Percentiles rank a stretch among this genome's conserved stretches.
phyloP scores from a whole-genome alignment of 768 basidiomycete genomes.

The Agrocybe praecox region DNA sequence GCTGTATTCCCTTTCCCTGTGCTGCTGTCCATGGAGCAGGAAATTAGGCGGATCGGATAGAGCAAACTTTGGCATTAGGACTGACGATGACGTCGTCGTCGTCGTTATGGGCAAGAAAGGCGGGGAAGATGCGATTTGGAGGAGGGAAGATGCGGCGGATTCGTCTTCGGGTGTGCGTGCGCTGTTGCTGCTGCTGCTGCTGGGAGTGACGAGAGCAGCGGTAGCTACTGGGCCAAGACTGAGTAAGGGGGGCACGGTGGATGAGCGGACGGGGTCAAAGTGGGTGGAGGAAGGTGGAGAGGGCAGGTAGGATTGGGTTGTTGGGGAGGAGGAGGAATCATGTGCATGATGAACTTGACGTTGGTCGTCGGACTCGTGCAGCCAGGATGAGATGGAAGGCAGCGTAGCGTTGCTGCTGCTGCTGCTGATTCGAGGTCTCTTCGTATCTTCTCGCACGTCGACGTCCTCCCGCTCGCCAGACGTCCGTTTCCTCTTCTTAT shows the following conservation, averaged over 20 bases:
- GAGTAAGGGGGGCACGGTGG: constrained; percentile 41
- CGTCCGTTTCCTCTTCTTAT: constrained; percentile 21
- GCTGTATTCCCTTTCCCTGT: constrained; percentile 2
- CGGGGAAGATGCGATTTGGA: constrained; percentile 61
- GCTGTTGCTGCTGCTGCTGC: constrained; percentile 13
- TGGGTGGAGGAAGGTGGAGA: constrained; percentile 61
- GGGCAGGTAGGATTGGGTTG: constrained; percentile 39
- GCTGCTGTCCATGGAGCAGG: constrained; percentile 7
- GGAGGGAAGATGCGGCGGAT: constrained; percentile 64
- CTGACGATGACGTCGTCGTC: constrained; percentile 2
- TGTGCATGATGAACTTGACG: background rate
- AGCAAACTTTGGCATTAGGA: background rate
- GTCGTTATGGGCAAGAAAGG: constrained; percentile 21
- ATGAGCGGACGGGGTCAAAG: constrained; percentile 42
- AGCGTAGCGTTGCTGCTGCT: constrained; percentile 26
- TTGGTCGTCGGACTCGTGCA: constrained; percentile 43
- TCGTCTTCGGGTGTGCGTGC: constrained; percentile 66
- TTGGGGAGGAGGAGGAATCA: constrained; percentile 15
- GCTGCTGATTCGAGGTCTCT: background rate
- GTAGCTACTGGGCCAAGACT: constrained; percentile 32
- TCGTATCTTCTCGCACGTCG: background rate
- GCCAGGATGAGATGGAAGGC: constrained; percentile 73
- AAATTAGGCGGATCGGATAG: constrained; percentile 15
- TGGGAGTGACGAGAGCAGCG: background rate
- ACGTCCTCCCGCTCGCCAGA: background rate